Evolutionary conservation across 495 filamentous ascomycete genomes (phyloP).

Genomic region (Neurospora cerealis): DNA sequence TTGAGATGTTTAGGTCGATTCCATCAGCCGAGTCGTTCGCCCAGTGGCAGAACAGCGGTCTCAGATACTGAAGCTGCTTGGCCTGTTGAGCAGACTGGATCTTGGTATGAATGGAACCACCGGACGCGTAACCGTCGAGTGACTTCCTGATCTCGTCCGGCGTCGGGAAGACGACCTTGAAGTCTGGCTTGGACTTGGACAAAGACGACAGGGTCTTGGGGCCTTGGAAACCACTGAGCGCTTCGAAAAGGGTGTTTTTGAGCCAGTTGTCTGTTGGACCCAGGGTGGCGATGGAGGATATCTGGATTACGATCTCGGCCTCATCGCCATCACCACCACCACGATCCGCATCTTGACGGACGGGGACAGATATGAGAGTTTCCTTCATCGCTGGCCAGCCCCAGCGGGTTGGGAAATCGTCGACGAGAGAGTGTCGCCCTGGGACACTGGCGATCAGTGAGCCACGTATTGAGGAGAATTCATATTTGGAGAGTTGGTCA

Average conservation of each 20-base stretch:
- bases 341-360: background rate
- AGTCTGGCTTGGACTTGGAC: conserved; percentile 14
- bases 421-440: conserved; percentile 45
- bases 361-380: conserved; percentile 45
- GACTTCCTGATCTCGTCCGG: conserved; percentile 66
- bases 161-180: conserved; percentile 71
- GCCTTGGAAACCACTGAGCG: conserved; percentile 27
- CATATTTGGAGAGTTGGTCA: conserved; percentile 48
- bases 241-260: conserved; percentile 49
- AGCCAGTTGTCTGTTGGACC: conserved; percentile 71
- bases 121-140: conserved; percentile 68
- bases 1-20: background rate
- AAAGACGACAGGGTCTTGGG: background rate
- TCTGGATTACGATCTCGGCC: conserved; percentile 59
- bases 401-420: conserved; percentile 43
- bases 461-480: conserved; percentile 62
- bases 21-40: conserved; percentile 40
- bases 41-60: conserved; percentile 65
- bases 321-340: background rate
- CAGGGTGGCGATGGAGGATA: conserved; percentile 77
- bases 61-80: conserved; percentile 67
- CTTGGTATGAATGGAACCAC: conserved; percentile 75
- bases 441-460: conserved; percentile 71
- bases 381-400: conserved; percentile 65
- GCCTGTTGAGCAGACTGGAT: conserved; percentile 54